Conservation (phyloP, 2,329 filamentous ascomycete species). For the Aspergillus sp. region DNA sequence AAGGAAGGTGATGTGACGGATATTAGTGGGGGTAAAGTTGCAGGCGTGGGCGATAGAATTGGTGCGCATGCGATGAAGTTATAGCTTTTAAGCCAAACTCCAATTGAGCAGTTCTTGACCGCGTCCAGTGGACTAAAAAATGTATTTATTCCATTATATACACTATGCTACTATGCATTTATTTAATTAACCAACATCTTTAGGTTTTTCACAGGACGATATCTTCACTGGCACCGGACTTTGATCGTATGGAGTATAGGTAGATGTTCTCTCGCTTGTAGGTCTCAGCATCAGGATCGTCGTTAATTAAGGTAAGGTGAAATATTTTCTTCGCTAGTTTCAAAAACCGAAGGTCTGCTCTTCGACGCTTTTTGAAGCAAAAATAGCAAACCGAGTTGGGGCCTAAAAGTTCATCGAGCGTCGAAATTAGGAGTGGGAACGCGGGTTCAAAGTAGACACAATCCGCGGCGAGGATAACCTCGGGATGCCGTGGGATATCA, state of each 20-base stretch:
- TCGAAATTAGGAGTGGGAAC: constrained; percentile 81
- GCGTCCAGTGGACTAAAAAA: background rate
- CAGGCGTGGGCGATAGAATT: constrained; percentile 33
- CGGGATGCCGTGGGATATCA: constrained; percentile 55
- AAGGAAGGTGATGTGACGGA: constrained; percentile 83
- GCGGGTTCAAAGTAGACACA: constrained; percentile 97
- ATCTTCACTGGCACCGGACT: constrained; percentile 10
- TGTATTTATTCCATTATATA: background rate
- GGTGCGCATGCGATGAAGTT: constrained; percentile 37
- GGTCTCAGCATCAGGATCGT: constrained; percentile 47
- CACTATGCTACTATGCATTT: background rate
- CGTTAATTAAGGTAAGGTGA: constrained; percentile 59
- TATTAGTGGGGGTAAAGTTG: constrained; percentile 76
- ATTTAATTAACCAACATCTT: background rate
- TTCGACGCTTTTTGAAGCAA: constrained; percentile 90
- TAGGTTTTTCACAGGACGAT: background rate
- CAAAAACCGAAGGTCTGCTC: constrained; percentile 75
- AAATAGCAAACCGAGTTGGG: constrained; percentile 72
- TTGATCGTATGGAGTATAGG: constrained; percentile 37
- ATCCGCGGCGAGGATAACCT: constrained; percentile 89
- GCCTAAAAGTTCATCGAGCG: constrained; percentile 70
- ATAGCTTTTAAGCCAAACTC: constrained; percentile 19
- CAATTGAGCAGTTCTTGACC: background rate
- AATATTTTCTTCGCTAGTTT: constrained; percentile 70
- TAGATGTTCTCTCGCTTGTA: constrained; percentile 42